These are phyloP conservation scores for Anthracocystis panici-leucophaei DNA, from an alignment of 1,284 basidiomycete genomes.

Conservation along the genomic window DNA sequence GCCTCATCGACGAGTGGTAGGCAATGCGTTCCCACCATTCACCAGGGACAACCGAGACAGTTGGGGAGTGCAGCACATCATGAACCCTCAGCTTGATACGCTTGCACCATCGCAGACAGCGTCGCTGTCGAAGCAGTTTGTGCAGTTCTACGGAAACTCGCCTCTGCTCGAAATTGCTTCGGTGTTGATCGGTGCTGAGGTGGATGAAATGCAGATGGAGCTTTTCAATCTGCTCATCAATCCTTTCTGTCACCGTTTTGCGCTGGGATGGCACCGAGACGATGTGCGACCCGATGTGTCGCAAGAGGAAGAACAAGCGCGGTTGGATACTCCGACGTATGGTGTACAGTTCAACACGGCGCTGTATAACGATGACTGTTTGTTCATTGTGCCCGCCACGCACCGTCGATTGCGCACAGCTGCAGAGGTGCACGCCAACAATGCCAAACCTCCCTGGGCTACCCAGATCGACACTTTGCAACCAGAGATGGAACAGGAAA, in stretches of 20 bases:
- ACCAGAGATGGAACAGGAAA: background rate
- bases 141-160: constrained; percentile 44
- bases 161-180: constrained; percentile 54
- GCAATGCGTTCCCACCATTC: constrained; percentile 84
- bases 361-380: constrained; percentile 79
- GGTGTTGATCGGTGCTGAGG: constrained; percentile 31
- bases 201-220: constrained; percentile 72
- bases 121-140: constrained; percentile 22
- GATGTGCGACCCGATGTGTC: constrained; percentile 78
- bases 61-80: constrained; percentile 75
- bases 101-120: constrained; percentile 16
- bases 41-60: constrained; percentile 76
- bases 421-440: constrained; percentile 72
- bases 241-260: constrained; percentile 78
- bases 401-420: constrained; percentile 76
- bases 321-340: constrained; percentile 77
- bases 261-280: constrained; percentile 85
- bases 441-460: constrained; percentile 40
- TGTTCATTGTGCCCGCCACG: constrained; percentile 80
- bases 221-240: constrained; percentile 84
- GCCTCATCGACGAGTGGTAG: constrained; percentile 78
- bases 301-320: constrained; percentile 76
- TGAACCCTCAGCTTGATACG: constrained; percentile 74
- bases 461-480: constrained; percentile 12
- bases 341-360: constrained; percentile 88